These are phyloP conservation scores for Nicotiana attenuata DNA, from an alignment of 257 asterid genomes.

Conservation along the genomic window DNA sequence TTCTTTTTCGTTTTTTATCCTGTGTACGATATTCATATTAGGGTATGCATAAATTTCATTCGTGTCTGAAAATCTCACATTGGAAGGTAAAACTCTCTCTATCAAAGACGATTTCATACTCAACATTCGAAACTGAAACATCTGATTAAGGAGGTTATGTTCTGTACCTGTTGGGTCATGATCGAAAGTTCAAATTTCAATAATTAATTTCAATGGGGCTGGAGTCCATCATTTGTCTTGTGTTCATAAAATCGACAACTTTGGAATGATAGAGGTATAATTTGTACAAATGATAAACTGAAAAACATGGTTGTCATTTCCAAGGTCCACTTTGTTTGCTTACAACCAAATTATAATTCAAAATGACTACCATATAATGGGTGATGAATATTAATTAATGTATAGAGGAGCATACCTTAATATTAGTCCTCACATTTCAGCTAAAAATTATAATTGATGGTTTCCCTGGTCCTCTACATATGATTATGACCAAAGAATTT, in stretches of 20 bases:
- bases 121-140: too few species aligned
- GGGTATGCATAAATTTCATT: too few species aligned
- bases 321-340: neutral
- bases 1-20: too few species aligned
- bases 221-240: slow-evolving; percentile 26
- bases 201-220: slow-evolving; percentile 16
- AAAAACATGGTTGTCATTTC: slow-evolving; percentile 5
- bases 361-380: neutral
- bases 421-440: neutral
- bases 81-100: too few species aligned
- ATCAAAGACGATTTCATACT: too few species aligned
- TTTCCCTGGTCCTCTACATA: neutral
- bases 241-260: slow-evolving; percentile 39
- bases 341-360: neutral
- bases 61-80: too few species aligned
- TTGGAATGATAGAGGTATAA: slow-evolving; percentile 14
- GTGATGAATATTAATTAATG: neutral
- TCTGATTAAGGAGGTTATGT: too few species aligned
- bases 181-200: slow-evolving; percentile 32
- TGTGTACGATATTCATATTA: too few species aligned
- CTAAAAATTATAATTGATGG: neutral
- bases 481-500: neutral
- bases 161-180: slow-evolving; percentile 26
- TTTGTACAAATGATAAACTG: slow-evolving; percentile 12
- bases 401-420: neutral